Conservation (phyloP, 768 basidiomycete species). For the Chalciporus chontae region DNA sequence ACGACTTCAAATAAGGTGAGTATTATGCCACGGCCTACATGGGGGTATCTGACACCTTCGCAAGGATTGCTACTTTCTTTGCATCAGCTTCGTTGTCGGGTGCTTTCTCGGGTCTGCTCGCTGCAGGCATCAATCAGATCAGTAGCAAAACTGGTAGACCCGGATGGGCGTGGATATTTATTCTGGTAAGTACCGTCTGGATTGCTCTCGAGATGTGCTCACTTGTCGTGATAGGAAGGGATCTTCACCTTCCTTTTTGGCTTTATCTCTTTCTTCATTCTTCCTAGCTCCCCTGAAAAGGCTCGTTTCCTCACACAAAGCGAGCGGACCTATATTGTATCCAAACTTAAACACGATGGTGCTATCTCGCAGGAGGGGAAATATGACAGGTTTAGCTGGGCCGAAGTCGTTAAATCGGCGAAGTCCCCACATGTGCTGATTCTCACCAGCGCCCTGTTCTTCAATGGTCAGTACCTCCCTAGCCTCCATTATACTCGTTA, state of each 20-base stretch:
- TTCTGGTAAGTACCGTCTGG: slow-evolving; percentile 31
- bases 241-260: slow-evolving; percentile 59
- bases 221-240: slow-evolving; percentile 39
- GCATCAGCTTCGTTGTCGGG: slow-evolving; percentile 50
- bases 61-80: slow-evolving; percentile 37
- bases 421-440: slow-evolving; percentile 52
- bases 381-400: slow-evolving; percentile 49
- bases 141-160: slow-evolving; percentile 45
- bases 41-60: slow-evolving; percentile 2
- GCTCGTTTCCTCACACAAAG: slow-evolving; percentile 47
- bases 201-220: neutral
- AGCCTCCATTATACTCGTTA: neutral
- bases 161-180: slow-evolving; percentile 60
- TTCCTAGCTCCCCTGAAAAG: slow-evolving; percentile 39
- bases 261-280: slow-evolving; percentile 42
- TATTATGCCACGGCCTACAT: slow-evolving; percentile 3
- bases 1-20: slow-evolving; percentile 13
- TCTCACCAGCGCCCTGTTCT: slow-evolving; percentile 48
- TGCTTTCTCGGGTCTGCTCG: slow-evolving; percentile 59
- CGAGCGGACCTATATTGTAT: slow-evolving; percentile 45
- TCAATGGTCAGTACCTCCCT: slow-evolving; percentile 37
- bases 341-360: slow-evolving; percentile 15
- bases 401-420: slow-evolving; percentile 47
- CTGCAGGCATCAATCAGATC: slow-evolving; percentile 53
- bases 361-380: slow-evolving; percentile 39